Evolutionary conservation across 2,329 filamentous ascomycete species (phyloP).

Genomic region (Fusarium chuoi): DNA sequence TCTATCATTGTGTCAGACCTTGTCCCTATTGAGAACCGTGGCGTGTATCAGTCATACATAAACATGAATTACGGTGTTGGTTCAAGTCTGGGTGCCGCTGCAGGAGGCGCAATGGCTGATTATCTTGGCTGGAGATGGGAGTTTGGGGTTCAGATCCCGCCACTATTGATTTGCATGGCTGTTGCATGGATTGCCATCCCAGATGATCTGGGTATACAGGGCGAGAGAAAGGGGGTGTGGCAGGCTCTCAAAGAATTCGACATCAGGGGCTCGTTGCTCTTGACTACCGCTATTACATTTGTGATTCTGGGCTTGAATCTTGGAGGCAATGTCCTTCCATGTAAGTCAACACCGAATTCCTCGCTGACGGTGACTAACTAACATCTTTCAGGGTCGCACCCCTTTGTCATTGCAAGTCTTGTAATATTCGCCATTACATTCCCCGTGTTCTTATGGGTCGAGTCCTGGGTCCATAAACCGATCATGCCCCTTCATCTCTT

Average conservation of each 20-base stretch:
- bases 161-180: slow-evolving; percentile 57
- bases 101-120: slow-evolving; percentile 77
- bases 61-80: slow-evolving; percentile 72
- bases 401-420: slow-evolving; percentile 64
- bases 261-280: slow-evolving; percentile 62
- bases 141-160: slow-evolving; percentile 70
- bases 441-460: slow-evolving; percentile 63
- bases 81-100: slow-evolving; percentile 70
- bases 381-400: slow-evolving; percentile 62
- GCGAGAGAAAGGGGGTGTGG: slow-evolving; percentile 55
- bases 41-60: slow-evolving; percentile 77
- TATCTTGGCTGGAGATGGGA: slow-evolving; percentile 79
- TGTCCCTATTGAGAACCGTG: slow-evolving; percentile 75
- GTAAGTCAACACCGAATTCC: slow-evolving; percentile 48
- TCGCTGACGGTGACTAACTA: slow-evolving; percentile 14
- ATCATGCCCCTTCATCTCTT: slow-evolving; percentile 70
- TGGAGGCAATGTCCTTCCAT: slow-evolving; percentile 71
- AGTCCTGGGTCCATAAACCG: slow-evolving; percentile 61
- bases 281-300: slow-evolving; percentile 65
- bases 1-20: slow-evolving; percentile 79
- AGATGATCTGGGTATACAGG: slow-evolving; percentile 60
- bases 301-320: slow-evolving; percentile 70
- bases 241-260: slow-evolving; percentile 68
- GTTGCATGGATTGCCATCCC: slow-evolving; percentile 62
- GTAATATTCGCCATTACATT: slow-evolving; percentile 59